Evolutionary conservation across 257 asterid species (phyloP).

Genomic region (Phtheirospermum japonicum): DNA sequence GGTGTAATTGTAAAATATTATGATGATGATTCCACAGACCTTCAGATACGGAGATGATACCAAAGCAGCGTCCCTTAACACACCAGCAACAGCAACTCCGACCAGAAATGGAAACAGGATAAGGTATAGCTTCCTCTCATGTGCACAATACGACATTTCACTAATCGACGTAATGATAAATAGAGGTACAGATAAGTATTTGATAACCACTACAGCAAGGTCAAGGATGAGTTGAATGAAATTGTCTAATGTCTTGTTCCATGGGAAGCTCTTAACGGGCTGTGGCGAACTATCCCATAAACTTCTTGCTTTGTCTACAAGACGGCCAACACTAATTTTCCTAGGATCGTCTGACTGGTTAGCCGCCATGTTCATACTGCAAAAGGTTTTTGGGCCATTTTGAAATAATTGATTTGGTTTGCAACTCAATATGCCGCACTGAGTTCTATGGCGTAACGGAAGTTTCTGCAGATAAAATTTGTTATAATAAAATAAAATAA

Average conservation of each 20-base stretch:
- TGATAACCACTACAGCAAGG: slow-evolving; percentile 52
- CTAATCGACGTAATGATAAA: slow-evolving; percentile 63
- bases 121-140: slow-evolving; percentile 71
- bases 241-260: slow-evolving; percentile 65
- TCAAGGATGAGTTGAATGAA: slow-evolving; percentile 74
- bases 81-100: slow-evolving; percentile 73
- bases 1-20: not conserved
- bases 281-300: slow-evolving; percentile 73
- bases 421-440: slow-evolving; percentile 33
- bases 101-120: slow-evolving; percentile 66
- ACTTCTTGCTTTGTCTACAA: slow-evolving; percentile 51
- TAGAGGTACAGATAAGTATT: slow-evolving; percentile 59
- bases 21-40: slow-evolving; percentile 37
- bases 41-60: slow-evolving; percentile 68
- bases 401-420: slow-evolving; percentile 35
- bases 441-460: slow-evolving; percentile 31
- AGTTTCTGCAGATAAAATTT: slow-evolving; percentile 39
- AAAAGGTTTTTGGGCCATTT: slow-evolving; percentile 29
- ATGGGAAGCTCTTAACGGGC: slow-evolving; percentile 80
- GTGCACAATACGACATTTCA: slow-evolving; percentile 93
- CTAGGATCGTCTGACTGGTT: slow-evolving; percentile 52
- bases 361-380: slow-evolving; percentile 66
- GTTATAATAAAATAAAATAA: not conserved
- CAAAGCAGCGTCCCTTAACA: slow-evolving; percentile 59
- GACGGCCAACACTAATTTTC: slow-evolving; percentile 35